Conservation (phyloP, 495 filamentous ascomycete species). For the Penicillium argentinense region DNA sequence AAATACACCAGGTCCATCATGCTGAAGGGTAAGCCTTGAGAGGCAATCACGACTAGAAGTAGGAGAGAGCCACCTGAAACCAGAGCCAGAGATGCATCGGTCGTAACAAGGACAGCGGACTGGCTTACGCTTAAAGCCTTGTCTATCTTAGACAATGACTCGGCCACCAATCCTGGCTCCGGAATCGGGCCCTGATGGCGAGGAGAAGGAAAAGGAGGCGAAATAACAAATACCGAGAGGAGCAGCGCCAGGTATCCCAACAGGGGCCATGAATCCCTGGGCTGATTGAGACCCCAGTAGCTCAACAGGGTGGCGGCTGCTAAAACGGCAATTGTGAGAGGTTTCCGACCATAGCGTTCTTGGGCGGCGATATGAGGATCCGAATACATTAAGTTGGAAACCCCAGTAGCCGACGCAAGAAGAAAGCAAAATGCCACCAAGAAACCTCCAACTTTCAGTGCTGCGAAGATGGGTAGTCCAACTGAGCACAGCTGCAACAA, state of each 20-base stretch:
- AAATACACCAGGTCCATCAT: constrained; percentile 26
- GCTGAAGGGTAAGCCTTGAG: constrained; percentile 22
- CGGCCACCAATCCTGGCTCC: constrained; percentile 29
- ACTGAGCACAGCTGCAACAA: constrained; percentile 35
- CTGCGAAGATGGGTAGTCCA: constrained; percentile 56
- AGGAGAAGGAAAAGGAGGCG: constrained; percentile 39
- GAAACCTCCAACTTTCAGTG: constrained; percentile 55
- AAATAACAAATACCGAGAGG: constrained; percentile 42
- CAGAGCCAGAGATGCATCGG: constrained; percentile 31
- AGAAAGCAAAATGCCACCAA: constrained; percentile 52
- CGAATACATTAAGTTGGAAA: constrained; percentile 28
- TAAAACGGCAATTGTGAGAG: constrained; percentile 28
- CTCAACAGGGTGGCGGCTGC: constrained; percentile 26
- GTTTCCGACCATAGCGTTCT: constrained; percentile 31
- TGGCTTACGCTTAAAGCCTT: constrained; percentile 8
- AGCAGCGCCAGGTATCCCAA: constrained; percentile 49
- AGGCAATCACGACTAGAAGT: constrained; percentile 20
- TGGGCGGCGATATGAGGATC: constrained; percentile 7
- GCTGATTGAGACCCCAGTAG: constrained; percentile 34
- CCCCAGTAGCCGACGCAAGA: constrained; percentile 42
- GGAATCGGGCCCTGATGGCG: constrained; percentile 22
- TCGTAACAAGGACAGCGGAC: constrained; percentile 16
- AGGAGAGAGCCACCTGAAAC: constrained; percentile 29
- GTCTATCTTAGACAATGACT: constrained; percentile 14
- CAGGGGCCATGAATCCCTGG: constrained; percentile 32